Evolutionary conservation across 2,329 filamentous ascomycete genomes (phyloP), one percentile per base, ranked within the genome.

Genomic region (Sarocladiaceae sp.): DNA sequence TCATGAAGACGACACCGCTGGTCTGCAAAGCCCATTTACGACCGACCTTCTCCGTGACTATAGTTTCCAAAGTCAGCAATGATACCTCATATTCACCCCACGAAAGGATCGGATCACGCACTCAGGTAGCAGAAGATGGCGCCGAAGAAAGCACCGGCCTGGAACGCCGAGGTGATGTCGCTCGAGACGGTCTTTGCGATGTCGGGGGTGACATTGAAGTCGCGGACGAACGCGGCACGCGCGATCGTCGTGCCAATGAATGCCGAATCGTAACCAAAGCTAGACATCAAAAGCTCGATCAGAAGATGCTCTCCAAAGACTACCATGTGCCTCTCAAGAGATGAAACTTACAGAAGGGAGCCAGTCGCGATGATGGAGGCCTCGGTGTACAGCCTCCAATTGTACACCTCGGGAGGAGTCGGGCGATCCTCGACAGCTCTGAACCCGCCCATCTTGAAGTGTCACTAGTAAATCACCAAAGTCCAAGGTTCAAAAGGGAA

Each of bases 221-320:
- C 71, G 11, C 55, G 50, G 50, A 67, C 63, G 59, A 78, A 77
- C 47, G 64, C 67, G 15, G 61, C 50, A 20, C 68, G 70, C 3
- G 70, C 64, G 45, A 77, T 76, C 0, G 73, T 77, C 1, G 71
- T 74, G 3, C 74, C 74, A 18, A 77, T 67, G 55, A 77, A 76
- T 12, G 72, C 70, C 3, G 66, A 69, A 50, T 76, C 73, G 51
- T 77, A 75, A 12, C 73, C 72, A 48, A 74, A 74, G 4, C 68
- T 69, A 19, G 7, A 5, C 7, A 19, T n/a, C n/a, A 43, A 10
- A 20, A 44, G 10, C 12, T 18, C 6, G n/a, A 19, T n/a, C n/a
- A 43, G 11, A 20, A 44, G 10, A 12, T 6, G 23, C 26, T 20
- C 15, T 18, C 3, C 2, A 46, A 24, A 20, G 13, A 41, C 43